Evolutionary conservation across 2,329 filamentous ascomycete species (phyloP).

Genomic region (Neopestalotiopsis sp.): DNA sequence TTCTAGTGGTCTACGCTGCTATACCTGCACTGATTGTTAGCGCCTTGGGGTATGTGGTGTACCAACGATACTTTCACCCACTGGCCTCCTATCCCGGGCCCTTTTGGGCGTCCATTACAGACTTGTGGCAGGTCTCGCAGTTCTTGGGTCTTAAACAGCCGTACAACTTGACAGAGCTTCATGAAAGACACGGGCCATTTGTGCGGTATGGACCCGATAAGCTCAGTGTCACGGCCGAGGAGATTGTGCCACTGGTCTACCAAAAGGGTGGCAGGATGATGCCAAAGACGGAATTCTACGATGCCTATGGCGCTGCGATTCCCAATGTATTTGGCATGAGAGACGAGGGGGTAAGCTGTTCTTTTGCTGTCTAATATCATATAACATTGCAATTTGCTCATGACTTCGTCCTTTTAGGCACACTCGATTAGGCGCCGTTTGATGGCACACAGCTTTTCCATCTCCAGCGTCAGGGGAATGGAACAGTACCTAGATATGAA

Average conservation of each 20-base stretch:
- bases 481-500: slow-evolving; percentile 12
- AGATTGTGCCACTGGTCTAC: slow-evolving; percentile 9
- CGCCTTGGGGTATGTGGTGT: not conserved
- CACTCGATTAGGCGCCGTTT: slow-evolving; percentile 2
- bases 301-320: slow-evolving; percentile 6
- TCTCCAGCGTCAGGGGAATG: slow-evolving; percentile 6
- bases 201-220: slow-evolving; percentile 12
- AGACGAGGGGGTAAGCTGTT: not conserved
- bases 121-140: slow-evolving; percentile 12
- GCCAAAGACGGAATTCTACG: slow-evolving; percentile 14
- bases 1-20: not conserved
- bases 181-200: not conserved
- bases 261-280: slow-evolving; percentile 11
- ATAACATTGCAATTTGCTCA: not conserved
- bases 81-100: slow-evolving; percentile 5
- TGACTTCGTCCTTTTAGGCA: not conserved
- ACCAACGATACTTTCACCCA: slow-evolving; percentile 13
- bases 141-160: not conserved
- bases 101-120: slow-evolving; percentile 3
- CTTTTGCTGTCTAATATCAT: not conserved
- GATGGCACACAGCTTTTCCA: slow-evolving; percentile 13
- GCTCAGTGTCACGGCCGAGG: slow-evolving; percentile 11
- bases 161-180: slow-evolving; percentile 13
- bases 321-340: slow-evolving; percentile 13
- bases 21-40: not conserved